Evolutionary conservation across 2,329 filamentous ascomycete genomes (phyloP).

Genomic region (Mycosphaerella arachidis): DNA sequence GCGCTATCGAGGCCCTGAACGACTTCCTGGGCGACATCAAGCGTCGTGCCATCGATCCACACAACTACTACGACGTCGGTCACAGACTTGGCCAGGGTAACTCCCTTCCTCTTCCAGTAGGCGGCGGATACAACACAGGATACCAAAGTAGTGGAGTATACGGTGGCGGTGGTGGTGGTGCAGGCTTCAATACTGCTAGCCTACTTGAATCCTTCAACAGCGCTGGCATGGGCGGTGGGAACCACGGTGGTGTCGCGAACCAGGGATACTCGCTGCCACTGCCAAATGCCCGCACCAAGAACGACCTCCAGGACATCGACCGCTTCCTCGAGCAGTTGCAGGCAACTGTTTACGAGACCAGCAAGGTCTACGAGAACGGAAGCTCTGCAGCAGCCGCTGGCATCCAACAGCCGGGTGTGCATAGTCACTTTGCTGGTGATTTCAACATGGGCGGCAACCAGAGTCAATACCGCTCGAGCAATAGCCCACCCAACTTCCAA

Average conservation of each 20-base stretch:
- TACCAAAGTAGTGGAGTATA: constrained; percentile 31
- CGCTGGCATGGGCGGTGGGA: constrained; percentile 43
- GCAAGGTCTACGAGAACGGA: constrained; percentile 72
- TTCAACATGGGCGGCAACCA: constrained; percentile 48
- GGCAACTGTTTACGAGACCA: constrained; percentile 89
- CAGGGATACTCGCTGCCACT: constrained; percentile 81
- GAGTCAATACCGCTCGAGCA: constrained; percentile 49
- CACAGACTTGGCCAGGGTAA: constrained; percentile 71
- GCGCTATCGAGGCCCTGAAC: constrained; percentile 75
- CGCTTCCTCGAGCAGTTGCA: constrained; percentile 95
- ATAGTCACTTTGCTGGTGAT: constrained; percentile 48
- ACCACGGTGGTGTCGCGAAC: constrained; percentile 55
- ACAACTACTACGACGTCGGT: constrained; percentile 85
- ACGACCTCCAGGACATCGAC: constrained; percentile 88
- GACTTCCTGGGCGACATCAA: constrained; percentile 94
- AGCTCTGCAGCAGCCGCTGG: constrained; percentile 69
- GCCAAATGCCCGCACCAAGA: constrained; percentile 88
- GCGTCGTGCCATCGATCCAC: constrained; percentile 82
- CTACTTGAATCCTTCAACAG: constrained; percentile 35
- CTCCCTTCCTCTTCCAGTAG: constrained; percentile 44
- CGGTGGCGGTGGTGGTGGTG: constrained; percentile 23
- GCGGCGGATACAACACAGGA: constrained; percentile 37
- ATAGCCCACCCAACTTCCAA: constrained; percentile 49
- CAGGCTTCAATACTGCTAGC: constrained; percentile 31
- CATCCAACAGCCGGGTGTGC: constrained; percentile 67